These are phyloP conservation scores for Trichoderma sp. DNA, from an alignment of 2,329 filamentous ascomycete species.

Conservation along the genomic window DNA sequence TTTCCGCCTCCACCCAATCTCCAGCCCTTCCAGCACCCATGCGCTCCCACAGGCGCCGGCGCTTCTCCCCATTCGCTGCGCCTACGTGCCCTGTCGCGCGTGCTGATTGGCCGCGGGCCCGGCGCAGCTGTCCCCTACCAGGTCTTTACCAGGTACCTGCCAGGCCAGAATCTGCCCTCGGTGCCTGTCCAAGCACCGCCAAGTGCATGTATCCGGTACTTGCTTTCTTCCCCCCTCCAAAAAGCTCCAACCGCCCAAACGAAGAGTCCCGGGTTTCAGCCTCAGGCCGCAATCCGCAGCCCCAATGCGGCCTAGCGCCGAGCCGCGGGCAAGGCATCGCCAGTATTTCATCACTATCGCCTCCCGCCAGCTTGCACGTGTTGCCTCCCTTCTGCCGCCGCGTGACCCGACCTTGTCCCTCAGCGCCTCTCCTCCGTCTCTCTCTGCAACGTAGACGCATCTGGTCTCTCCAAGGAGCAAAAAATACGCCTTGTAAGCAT, in stretches of 20 bases:
- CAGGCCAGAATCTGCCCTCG: not conserved
- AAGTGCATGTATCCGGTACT: not conserved
- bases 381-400: constrained; percentile 40
- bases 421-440: constrained; percentile 23
- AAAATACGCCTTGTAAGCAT: constrained; percentile 18
- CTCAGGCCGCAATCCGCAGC: constrained; percentile 17
- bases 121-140: not conserved
- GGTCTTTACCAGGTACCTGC: not conserved
- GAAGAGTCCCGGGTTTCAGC: not conserved
- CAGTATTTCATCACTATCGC: constrained; percentile 2
- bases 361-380: constrained; percentile 43
- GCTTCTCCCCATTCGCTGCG: constrained; percentile 15
- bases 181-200: not conserved
- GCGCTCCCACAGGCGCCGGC: not conserved
- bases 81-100: constrained; percentile 5
- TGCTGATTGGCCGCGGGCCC: not conserved
- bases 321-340: not conserved
- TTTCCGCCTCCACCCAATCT: constrained; percentile 7
- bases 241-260: not conserved
- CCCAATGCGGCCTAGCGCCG: not conserved
- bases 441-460: constrained; percentile 1
- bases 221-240: not conserved
- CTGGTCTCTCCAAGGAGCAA: not conserved
- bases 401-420: constrained; percentile 36
- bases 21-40: constrained; percentile 1